phyloP scores from a whole-genome alignment of 2,329 filamentous ascomycete genomes.

The Aspergillus quadricinctus region DNA sequence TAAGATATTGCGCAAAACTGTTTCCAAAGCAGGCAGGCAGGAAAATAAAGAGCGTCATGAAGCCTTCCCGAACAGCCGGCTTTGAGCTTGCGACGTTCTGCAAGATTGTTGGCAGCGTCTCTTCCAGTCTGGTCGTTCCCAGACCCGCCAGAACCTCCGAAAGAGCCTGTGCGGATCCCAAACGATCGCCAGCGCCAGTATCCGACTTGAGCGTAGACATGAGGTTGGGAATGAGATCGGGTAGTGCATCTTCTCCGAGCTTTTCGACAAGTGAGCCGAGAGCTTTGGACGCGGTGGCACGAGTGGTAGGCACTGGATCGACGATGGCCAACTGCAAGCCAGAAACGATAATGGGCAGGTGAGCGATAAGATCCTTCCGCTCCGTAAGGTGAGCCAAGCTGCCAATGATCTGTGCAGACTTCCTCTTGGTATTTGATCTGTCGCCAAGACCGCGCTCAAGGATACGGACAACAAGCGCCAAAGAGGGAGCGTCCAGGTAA shows the following conservation, averaged over 20 bases:
- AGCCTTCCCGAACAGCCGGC: constrained; percentile 86
- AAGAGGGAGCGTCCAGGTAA: constrained; percentile 93
- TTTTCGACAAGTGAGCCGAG: constrained; percentile 97
- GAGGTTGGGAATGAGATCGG: constrained; percentile 92
- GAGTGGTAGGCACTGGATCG: constrained; percentile 92
- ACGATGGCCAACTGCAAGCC: constrained; percentile 86
- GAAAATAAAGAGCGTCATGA: constrained; percentile 99
- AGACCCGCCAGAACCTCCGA: constrained; percentile 93
- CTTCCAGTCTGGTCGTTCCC: constrained; percentile 86
- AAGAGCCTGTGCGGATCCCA: constrained; percentile 93
- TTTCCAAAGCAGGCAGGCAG: constrained; percentile 98
- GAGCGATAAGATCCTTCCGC: constrained; percentile 84
- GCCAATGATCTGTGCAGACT: constrained; percentile 95
- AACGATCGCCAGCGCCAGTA: constrained; percentile 88
- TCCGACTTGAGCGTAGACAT: constrained; percentile 98
- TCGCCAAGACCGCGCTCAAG: constrained; percentile 87
- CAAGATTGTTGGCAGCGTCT: constrained; percentile 90
- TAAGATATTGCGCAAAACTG: constrained; percentile 93
- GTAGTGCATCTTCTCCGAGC: constrained; percentile 90
- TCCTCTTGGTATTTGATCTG: constrained; percentile 90
- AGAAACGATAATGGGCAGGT: constrained; percentile 86
- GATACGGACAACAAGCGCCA: constrained; percentile 92
- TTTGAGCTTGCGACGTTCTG: constrained; percentile 94
- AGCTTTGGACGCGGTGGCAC: constrained; percentile 92
- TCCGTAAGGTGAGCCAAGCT: constrained; percentile 96